phyloP scores from a whole-genome alignment of 768 basidiomycete species.

The Neoboletus magnificus region DNA sequence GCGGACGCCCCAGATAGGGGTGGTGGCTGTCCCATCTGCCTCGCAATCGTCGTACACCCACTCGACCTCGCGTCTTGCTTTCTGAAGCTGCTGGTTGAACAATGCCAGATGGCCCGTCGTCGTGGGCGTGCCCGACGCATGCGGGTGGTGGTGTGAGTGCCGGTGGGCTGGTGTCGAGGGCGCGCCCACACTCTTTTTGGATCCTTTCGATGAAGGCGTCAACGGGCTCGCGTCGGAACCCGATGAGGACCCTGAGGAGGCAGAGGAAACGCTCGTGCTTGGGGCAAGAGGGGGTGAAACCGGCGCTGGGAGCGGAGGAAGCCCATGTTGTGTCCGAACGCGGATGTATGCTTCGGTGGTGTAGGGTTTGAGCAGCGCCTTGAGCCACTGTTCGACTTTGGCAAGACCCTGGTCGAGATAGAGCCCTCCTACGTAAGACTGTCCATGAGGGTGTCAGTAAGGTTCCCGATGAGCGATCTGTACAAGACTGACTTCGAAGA shows the following conservation, averaged over 20 bases:
- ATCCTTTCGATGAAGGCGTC: not conserved
- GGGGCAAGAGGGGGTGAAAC: slow-evolving; percentile 19
- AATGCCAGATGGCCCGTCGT: slow-evolving; percentile 66
- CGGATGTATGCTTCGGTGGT: slow-evolving; percentile 55
- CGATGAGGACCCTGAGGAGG: not conserved
- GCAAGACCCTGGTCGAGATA: slow-evolving; percentile 67
- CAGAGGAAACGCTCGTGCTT: slow-evolving; percentile 19
- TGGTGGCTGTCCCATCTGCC: slow-evolving; percentile 52
- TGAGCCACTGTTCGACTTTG: slow-evolving; percentile 57
- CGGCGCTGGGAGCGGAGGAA: slow-evolving; percentile 42
- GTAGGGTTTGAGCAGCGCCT: slow-evolving; percentile 61
- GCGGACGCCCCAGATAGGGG: slow-evolving; percentile 71
- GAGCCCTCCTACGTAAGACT: slow-evolving; percentile 81
- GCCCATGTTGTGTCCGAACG: slow-evolving; percentile 65
- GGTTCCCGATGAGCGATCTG: not conserved
- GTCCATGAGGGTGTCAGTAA: slow-evolving; percentile 1
- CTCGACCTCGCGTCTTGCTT: slow-evolving; percentile 53
- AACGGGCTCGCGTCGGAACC: not conserved
- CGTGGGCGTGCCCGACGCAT: slow-evolving; percentile 24
- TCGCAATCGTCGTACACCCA: slow-evolving; percentile 62
- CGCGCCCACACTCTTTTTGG: not conserved
- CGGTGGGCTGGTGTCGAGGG: slow-evolving; percentile 12
- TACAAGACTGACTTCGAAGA: slow-evolving; percentile 61
- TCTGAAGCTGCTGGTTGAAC: slow-evolving; percentile 77
- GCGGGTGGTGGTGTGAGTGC: slow-evolving; percentile 9